phyloP scores from a whole-genome alignment of 306 rosid species.

The Medicago lupulina region DNA sequence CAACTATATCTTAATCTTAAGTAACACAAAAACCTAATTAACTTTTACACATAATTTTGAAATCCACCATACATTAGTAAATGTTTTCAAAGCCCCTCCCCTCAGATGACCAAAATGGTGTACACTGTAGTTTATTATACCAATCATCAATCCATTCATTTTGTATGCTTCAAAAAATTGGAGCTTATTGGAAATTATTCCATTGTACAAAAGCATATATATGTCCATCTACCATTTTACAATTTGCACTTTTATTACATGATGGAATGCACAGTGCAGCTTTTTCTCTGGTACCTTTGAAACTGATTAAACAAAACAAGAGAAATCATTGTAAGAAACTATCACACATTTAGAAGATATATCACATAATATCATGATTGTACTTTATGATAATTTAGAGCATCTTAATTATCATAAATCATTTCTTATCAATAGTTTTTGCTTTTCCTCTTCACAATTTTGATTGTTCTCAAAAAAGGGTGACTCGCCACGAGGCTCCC shows the following conservation, averaged over 20 bases:
- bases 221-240: conserved; percentile 39
- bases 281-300: conserved; percentile 40
- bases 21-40: conserved; percentile 37
- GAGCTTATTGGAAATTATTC: conserved; percentile 47
- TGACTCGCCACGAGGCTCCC: background rate
- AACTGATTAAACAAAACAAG: conserved; percentile 24
- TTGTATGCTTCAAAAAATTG: conserved; percentile 36
- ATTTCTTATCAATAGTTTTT: background rate
- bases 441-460: background rate
- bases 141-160: conserved; percentile 30
- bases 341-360: conserved; percentile 5
- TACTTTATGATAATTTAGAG: background rate
- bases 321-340: conserved; percentile 10
- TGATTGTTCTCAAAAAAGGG: background rate
- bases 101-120: conserved; percentile 43
- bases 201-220: conserved; percentile 41
- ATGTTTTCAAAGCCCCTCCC: conserved; percentile 17
- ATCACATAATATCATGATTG: background rate
- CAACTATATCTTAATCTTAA: conserved; percentile 28
- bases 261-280: conserved; percentile 44
- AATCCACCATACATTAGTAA: conserved; percentile 42
- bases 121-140: conserved; percentile 30
- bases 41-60: conserved; percentile 8
- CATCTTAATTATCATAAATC: no score
- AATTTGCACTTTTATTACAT: conserved; percentile 48